Evolutionary conservation across 306 rosid species (phyloP).

Genomic region (Quercus variabilis): DNA sequence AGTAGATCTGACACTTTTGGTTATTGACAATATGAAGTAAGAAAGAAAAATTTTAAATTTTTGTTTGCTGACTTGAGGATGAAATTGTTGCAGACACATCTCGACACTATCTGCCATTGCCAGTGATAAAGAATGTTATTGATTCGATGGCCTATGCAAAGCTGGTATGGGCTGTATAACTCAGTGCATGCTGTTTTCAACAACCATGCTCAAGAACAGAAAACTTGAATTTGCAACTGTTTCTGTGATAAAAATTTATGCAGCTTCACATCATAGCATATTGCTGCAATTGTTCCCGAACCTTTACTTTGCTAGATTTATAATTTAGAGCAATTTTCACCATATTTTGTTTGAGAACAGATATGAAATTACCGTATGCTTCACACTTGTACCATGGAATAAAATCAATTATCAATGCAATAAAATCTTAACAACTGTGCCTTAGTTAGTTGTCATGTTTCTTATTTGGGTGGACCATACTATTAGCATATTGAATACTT

Average conservation of each 20-base stretch:
- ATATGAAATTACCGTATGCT: background rate
- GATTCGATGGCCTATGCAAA: constrained; percentile 45
- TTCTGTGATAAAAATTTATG: background rate
- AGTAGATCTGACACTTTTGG: background rate
- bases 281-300: background rate
- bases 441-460: background rate
- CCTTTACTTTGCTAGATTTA: background rate
- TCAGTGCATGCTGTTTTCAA: background rate
- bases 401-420: background rate
- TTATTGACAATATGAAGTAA: background rate
- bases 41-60: background rate
- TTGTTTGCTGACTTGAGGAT: background rate
- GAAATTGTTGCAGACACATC: constrained; percentile 36
- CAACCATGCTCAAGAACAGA: background rate
- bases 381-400: background rate
- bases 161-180: constrained; percentile 24
- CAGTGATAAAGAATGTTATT: constrained; percentile 39
- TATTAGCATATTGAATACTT: background rate
- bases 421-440: background rate
- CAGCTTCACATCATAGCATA: background rate
- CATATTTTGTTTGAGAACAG: background rate
- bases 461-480: background rate
- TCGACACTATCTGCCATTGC: constrained; percentile 44
- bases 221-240: background rate
- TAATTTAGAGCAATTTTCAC: background rate